Base-by-base conservation (phyloP, 2,329 filamentous ascomycete genomes). In the Trichoderma sp. region DNA sequence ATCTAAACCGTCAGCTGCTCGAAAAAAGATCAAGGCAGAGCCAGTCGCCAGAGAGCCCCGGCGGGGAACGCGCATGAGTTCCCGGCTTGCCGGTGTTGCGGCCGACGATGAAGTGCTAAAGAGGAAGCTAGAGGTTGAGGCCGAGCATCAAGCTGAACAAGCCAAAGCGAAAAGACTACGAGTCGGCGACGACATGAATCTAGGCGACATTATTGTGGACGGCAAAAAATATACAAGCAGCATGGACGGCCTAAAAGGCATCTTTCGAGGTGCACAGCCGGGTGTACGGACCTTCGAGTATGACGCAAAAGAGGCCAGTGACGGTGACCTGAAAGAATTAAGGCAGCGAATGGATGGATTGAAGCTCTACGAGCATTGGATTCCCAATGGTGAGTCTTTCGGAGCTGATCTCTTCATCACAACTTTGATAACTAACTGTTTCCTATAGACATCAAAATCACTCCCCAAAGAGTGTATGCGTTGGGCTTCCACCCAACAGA, bases 281-380 rank as follows among this genome's bases (percentile, higher is more conserved):
- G 92, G 94, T 57, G 85, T 93, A 64, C 84, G 93, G 22, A 98
- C 94, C 0, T 98, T 98, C 75, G 89, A 91, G n/a, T 89, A 94
- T 1, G 92, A 97, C 77, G 86, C 95, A 5, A 89, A 90, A 69
- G 88, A 92, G 70, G 97, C 92, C 0, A 89, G 87, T 0, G 89
- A 97, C 74, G 89, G 91, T 73, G 89, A 90, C 25, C 75, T 98
- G 8, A 91, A 90, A 75, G 85, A 86, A 0, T 72, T 97, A 65
- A 83, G 94, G 35, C 83, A 92, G 76, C 89, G 89, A 54, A 94
- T 98, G 90, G 90, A 87, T 69, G 84, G 86, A 0, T 78, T 99
- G 22, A 83, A 90, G 70, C 76, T 99, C 0, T 98, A 96, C 82
- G 90, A 96, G 68, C 89, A 89, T 15, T 97, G 92, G 85, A 86